Evolutionary conservation across 345 rosid species (phyloP).

Genomic region (Adansonia digitata): DNA sequence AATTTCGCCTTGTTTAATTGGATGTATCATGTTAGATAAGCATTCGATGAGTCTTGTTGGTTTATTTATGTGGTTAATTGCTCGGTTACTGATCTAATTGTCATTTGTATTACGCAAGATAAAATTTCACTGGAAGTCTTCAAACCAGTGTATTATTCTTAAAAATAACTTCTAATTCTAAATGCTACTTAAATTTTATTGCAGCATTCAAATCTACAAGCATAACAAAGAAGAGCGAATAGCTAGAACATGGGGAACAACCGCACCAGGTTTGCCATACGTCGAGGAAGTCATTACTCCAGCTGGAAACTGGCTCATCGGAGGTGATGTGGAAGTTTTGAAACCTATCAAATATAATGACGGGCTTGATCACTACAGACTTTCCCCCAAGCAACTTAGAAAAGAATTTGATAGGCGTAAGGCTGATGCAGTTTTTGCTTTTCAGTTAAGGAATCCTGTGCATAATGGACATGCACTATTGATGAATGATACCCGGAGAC

Average conservation of each 20-base stretch:
- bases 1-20: not conserved
- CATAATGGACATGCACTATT: constrained; percentile 92
- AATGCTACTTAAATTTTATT: constrained; percentile 1
- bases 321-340: constrained; percentile 86
- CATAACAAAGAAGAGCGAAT: constrained; percentile 94
- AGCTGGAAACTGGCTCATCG: constrained; percentile 92
- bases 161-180: not conserved
- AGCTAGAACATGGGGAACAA: constrained; percentile 94
- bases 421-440: constrained; percentile 98
- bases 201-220: constrained; percentile 81
- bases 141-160: not conserved
- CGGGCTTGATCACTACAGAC: constrained; percentile 93
- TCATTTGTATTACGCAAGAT: not conserved
- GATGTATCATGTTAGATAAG: not conserved
- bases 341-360: constrained; percentile 77
- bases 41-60: not conserved
- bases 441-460: constrained; percentile 90
- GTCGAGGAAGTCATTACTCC: constrained; percentile 69
- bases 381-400: constrained; percentile 81
- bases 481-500: constrained; percentile 83
- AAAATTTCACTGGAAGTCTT: not conserved
- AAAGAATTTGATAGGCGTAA: constrained; percentile 71
- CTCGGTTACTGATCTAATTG: not conserved
- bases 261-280: constrained; percentile 83
- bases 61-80: not conserved